These are phyloP conservation scores for Penicillium dipodomyicola DNA, from an alignment of 495 filamentous ascomycete genomes.

Conservation along the genomic window DNA sequence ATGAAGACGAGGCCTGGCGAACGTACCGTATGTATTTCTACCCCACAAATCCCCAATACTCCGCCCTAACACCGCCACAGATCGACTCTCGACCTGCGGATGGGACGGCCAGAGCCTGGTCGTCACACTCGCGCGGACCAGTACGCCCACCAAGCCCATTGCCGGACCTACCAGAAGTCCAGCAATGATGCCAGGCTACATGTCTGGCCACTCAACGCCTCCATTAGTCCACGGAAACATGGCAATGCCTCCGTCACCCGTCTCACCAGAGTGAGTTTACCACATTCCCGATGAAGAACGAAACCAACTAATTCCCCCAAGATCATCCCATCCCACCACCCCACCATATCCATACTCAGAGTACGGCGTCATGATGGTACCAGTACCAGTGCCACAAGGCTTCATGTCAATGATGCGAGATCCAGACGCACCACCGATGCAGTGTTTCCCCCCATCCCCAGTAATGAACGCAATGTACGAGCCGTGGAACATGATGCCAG, in stretches of 20 bases:
- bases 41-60: background rate
- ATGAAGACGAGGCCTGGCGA: constrained; percentile 49
- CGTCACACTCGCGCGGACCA: constrained; percentile 45
- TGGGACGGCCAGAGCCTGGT: constrained; percentile 49
- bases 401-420: constrained; percentile 40
- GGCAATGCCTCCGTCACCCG: constrained; percentile 38
- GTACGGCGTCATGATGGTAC: constrained; percentile 30
- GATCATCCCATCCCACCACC: constrained; percentile 28
- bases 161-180: constrained; percentile 47
- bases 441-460: constrained; percentile 34
- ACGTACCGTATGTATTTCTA: constrained; percentile 41
- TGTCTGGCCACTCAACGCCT: constrained; percentile 39
- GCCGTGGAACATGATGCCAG: constrained; percentile 33
- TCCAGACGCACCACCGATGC: constrained; percentile 23
- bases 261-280: constrained; percentile 39
- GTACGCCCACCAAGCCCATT: constrained; percentile 43
- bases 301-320: constrained; percentile 12
- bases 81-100: constrained; percentile 43
- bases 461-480: constrained; percentile 35
- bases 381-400: constrained; percentile 27
- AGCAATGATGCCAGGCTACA: constrained; percentile 29
- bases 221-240: constrained; percentile 31
- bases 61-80: constrained; percentile 24
- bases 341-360: constrained; percentile 32
- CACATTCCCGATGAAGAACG: background rate